These are phyloP conservation scores for Geoglossum cookeanum DNA, from an alignment of 2,329 filamentous ascomycete species.

Conservation along the genomic window DNA sequence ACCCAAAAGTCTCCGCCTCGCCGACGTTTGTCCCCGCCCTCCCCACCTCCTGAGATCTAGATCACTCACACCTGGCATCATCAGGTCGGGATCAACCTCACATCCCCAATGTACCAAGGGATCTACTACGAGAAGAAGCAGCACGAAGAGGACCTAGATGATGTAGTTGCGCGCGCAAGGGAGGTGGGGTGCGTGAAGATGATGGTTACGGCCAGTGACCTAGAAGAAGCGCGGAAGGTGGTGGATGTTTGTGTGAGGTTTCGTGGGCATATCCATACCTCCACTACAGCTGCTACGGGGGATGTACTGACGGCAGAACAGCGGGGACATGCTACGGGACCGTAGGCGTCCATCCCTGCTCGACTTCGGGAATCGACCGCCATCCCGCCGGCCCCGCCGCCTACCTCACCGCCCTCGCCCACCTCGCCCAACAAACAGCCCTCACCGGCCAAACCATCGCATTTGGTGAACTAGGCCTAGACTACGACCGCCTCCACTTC, in stretches of 20 bases:
- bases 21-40: neutral
- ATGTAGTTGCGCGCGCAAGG: slow-evolving; percentile 59
- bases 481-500: slow-evolving; percentile 82
- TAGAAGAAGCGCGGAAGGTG: slow-evolving; percentile 58
- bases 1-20: neutral
- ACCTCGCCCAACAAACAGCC: slow-evolving; percentile 14
- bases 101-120: slow-evolving; percentile 78
- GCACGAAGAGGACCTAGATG: slow-evolving; percentile 54
- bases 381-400: slow-evolving; percentile 25
- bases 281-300: slow-evolving; percentile 6
- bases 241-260: slow-evolving; percentile 44
- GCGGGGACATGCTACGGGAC: slow-evolving; percentile 74
- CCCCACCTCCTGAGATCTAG: neutral
- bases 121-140: slow-evolving; percentile 61
- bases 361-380: slow-evolving; percentile 46
- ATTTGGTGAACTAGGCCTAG: slow-evolving; percentile 87
- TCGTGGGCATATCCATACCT: neutral
- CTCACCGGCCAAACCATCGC: slow-evolving; percentile 44
- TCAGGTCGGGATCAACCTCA: slow-evolving; percentile 82
- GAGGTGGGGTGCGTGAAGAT: slow-evolving; percentile 72
- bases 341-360: slow-evolving; percentile 86
- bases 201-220: slow-evolving; percentile 82
- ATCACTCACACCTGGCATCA: neutral
- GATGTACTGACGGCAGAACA: slow-evolving; percentile 18
- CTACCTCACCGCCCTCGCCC: slow-evolving; percentile 34